These are phyloP conservation scores for Calocybe gambosa DNA, from an alignment of 1,284 basidiomycete species.

Conservation along the genomic window DNA sequence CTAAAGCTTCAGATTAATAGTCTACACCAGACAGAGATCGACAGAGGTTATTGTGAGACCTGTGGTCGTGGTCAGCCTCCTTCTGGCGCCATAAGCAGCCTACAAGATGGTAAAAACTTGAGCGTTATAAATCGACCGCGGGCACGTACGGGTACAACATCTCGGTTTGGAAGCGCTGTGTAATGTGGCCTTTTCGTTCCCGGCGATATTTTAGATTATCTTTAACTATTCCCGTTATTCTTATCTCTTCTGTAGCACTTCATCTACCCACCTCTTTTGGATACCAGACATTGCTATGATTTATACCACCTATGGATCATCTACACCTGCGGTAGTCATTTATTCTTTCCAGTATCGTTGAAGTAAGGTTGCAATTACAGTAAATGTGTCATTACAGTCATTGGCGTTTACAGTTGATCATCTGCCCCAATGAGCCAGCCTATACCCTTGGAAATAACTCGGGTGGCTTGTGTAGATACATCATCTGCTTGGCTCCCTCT, in stretches of 20 bases:
- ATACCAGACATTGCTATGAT: background rate
- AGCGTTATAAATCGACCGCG: conserved; percentile 64
- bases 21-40: conserved; percentile 35
- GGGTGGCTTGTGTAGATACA: conserved; percentile 64
- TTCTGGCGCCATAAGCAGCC: conserved; percentile 17
- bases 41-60: conserved; percentile 44
- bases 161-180: conserved; percentile 53
- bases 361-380: background rate
- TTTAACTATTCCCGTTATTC: conserved; percentile 3
- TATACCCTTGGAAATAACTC: conserved; percentile 73
- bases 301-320: conserved; percentile 2
- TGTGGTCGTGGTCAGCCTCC: conserved; percentile 49
- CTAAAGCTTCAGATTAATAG: conserved; percentile 61
- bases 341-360: background rate
- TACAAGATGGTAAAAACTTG: conserved; percentile 18
- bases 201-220: conserved; percentile 6
- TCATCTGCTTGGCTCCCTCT: conserved; percentile 45
- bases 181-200: conserved; percentile 19
- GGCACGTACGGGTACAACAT: conserved; percentile 50
- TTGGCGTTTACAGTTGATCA: conserved; percentile 23
- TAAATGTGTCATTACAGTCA: background rate
- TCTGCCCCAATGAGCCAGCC: conserved; percentile 86
- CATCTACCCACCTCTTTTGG: background rate
- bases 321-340: background rate
- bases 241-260: conserved; percentile 9